Percentiles rank a stretch among this genome's conserved stretches.
Conservation (phyloP, 441 rosid genomes). For the Gossypium laxum region DNA sequence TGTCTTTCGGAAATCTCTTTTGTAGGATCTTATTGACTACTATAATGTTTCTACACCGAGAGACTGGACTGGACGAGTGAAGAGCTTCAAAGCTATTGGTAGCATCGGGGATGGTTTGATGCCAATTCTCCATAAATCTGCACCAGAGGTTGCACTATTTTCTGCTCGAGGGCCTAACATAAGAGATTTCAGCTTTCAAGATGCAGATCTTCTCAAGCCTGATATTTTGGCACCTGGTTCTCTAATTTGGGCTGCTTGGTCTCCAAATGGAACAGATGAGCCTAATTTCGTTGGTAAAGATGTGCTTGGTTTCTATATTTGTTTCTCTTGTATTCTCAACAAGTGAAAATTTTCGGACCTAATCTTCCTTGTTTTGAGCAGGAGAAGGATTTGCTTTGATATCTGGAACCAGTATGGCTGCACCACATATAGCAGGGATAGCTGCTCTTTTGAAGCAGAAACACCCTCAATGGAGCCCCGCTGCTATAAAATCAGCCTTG, state of each 20-base stretch:
- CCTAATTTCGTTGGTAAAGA: slow-evolving; percentile 70
- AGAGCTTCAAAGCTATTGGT: slow-evolving; percentile 71
- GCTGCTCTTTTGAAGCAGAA: slow-evolving; percentile 95
- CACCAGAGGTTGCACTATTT: slow-evolving; percentile 89
- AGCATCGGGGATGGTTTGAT: slow-evolving; percentile 84
- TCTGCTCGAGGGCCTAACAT: slow-evolving; percentile 96
- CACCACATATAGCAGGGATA: slow-evolving; percentile 96
- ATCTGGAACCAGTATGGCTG: slow-evolving; percentile 99
- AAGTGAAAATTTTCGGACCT: not conserved
- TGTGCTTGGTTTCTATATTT: slow-evolving; percentile 2
- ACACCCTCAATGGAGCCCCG: slow-evolving; percentile 94
- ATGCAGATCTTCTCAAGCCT: slow-evolving; percentile 98
- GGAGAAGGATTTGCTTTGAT: slow-evolving; percentile 94
- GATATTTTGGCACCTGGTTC: slow-evolving; percentile 96
- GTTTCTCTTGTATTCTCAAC: not conserved
- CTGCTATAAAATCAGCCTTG: slow-evolving; percentile 87
- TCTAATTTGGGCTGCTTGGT: slow-evolving; percentile 99
- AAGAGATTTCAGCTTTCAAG: slow-evolving; percentile 82
- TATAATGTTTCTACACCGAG: slow-evolving; percentile 75
- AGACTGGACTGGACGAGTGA: slow-evolving; percentile 94
- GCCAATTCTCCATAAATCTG: slow-evolving; percentile 91
- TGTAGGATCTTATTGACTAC: slow-evolving; percentile 86
- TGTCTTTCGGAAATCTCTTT: slow-evolving; percentile 14
- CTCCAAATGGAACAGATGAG: slow-evolving; percentile 90
- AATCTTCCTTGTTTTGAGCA: slow-evolving; percentile 26